These are phyloP conservation scores for Patellifolia procumbens DNA, from an alignment of 179 eudicot species.

Conservation along the genomic window DNA sequence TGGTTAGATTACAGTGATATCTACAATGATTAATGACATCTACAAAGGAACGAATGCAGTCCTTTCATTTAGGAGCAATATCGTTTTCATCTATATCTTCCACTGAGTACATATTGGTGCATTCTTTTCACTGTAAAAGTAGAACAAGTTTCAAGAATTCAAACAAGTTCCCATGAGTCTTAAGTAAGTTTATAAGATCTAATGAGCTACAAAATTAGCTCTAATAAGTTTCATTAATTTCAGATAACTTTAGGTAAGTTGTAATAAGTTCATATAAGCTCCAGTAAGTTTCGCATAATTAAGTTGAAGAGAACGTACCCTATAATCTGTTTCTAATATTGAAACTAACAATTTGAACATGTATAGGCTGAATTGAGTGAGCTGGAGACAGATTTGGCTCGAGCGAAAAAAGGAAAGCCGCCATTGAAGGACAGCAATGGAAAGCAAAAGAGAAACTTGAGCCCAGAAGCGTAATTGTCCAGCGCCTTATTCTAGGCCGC, in stretches of 20 bases:
- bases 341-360: slow-evolving; percentile 11
- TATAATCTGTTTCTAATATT: not conserved
- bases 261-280: too few relatives aligned
- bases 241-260: too few relatives aligned
- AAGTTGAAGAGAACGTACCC: too few relatives aligned
- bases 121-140: too few relatives aligned
- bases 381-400: slow-evolving; percentile 65
- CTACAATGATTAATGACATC: not conserved
- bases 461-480: slow-evolving; percentile 71
- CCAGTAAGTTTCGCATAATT: too few relatives aligned
- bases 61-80: not conserved
- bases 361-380: slow-evolving; percentile 58
- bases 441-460: slow-evolving; percentile 69
- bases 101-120: too few relatives aligned
- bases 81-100: not conserved
- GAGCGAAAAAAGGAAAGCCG: slow-evolving; percentile 88
- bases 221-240: too few relatives aligned
- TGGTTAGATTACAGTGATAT: not conserved
- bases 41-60: not conserved
- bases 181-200: too few relatives aligned
- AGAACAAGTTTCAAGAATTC: too few relatives aligned
- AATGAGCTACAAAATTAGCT: too few relatives aligned
- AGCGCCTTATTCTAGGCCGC: not conserved
- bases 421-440: slow-evolving; percentile 73
- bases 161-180: too few relatives aligned